Percentiles rank a stretch among this genome's conserved stretches.
phyloP scores from a whole-genome alignment of 495 filamentous ascomycete genomes.

The Hypoxylon intermedium region DNA sequence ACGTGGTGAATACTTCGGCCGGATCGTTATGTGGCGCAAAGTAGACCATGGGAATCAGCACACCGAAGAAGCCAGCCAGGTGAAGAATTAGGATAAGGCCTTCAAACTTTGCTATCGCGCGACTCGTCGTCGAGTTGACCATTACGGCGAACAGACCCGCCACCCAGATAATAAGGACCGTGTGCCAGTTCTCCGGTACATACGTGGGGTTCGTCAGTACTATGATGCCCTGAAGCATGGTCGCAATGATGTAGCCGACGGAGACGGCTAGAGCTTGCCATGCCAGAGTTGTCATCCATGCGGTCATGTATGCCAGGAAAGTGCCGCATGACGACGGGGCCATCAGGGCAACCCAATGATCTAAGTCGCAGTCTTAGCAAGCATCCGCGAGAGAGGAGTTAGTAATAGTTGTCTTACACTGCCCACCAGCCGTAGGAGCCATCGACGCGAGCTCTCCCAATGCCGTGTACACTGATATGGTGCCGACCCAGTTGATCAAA shows the following conservation, averaged over 20 bases:
- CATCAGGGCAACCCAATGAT: slow-evolving; percentile 36
- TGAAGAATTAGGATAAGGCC: slow-evolving; percentile 56
- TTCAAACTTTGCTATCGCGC: slow-evolving; percentile 55
- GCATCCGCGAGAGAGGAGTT: not conserved
- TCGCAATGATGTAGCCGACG: slow-evolving; percentile 19
- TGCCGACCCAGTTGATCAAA: slow-evolving; percentile 58
- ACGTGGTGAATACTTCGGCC: slow-evolving; percentile 44
- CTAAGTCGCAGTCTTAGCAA: slow-evolving; percentile 5
- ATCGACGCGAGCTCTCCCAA: slow-evolving; percentile 59
- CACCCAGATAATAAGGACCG: slow-evolving; percentile 55
- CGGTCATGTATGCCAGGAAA: slow-evolving; percentile 36
- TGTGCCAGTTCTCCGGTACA: slow-evolving; percentile 39
- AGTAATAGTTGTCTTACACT: slow-evolving; percentile 30
- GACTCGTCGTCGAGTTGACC: slow-evolving; percentile 53
- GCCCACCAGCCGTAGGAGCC: slow-evolving; percentile 42
- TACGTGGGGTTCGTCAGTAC: slow-evolving; percentile 50
- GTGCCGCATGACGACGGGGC: slow-evolving; percentile 19
- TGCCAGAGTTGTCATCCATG: slow-evolving; percentile 31
- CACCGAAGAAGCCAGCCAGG: slow-evolving; percentile 59
- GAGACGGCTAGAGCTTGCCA: slow-evolving; percentile 30
- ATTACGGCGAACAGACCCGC: slow-evolving; percentile 50
- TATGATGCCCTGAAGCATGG: slow-evolving; percentile 45
- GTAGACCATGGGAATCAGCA: slow-evolving; percentile 58
- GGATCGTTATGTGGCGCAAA: slow-evolving; percentile 51
- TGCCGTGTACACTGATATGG: slow-evolving; percentile 53